Evolutionary conservation across 2,329 filamentous ascomycete genomes (phyloP), one percentile per base, ranked within the genome.

Genomic region (Chrysoporthe deuterocubensis): DNA sequence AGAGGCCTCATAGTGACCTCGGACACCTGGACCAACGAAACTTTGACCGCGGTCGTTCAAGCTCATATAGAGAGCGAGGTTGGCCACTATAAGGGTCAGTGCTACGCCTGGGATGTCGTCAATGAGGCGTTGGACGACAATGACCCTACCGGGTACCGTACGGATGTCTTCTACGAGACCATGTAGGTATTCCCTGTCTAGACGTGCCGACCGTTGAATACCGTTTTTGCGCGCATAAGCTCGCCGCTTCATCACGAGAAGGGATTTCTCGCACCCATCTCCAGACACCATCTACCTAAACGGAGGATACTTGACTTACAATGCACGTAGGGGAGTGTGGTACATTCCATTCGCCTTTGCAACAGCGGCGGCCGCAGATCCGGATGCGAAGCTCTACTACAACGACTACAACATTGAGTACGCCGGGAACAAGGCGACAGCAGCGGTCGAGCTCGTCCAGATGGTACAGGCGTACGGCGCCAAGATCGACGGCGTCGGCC

Each of bases 61-160:
- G 84, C 84, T 64, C 89, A 91, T 76, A 86, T 92, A 71, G 82
- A 83, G 69, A 82, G 85, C 70, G 86, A 85, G 60, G 84, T 86
- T 3, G 79, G 77, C 8, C 83, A 89, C 76, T 90, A 85, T 79
- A 84, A 84, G 75, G 84, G 86, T 67, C 81, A 85, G 72, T 89
- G 88, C 76, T 86, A 87, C 74, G 82, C 84, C 44, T 91, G 88
- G 88, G 88, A 91, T 66, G 88, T 91, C 0, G 83, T 90, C 40
- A 91, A 91, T 74, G 88, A 91, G 78, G 85, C 84, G 2, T 81
- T 89, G 42, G 82, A 84, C 64, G 88, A 90, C n/a, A 82, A 84
- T 64, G 87, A 90, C 21, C 82, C 86, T 70, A 87, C 86, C 16
- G 82, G 80, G 8, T 86, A 80, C 76, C 80, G 87, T 66, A 72